These are phyloP conservation scores for Exobasidium rhododendri DNA, from an alignment of 1,284 basidiomycete species.

Conservation along the genomic window DNA sequence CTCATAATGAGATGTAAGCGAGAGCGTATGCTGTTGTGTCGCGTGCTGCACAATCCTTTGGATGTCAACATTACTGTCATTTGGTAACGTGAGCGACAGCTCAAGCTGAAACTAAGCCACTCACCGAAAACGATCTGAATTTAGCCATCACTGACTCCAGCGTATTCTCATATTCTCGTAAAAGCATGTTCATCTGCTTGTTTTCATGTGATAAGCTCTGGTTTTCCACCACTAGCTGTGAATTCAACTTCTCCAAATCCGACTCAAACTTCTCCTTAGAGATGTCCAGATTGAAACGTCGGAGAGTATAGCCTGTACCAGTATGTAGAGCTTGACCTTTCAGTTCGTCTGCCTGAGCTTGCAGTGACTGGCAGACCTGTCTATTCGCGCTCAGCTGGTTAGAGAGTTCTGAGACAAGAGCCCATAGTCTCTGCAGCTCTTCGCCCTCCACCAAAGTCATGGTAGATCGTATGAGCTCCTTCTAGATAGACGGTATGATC, in stretches of 20 bases:
- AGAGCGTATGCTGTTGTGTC: constrained; percentile 85
- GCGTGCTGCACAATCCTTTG: constrained; percentile 68
- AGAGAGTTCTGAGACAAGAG: constrained; percentile 50
- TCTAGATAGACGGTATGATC: background rate
- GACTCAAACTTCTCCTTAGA: constrained; percentile 90
- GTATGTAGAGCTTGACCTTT: constrained; percentile 76
- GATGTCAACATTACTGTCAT: background rate
- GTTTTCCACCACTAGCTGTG: constrained; percentile 88
- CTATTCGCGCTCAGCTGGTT: constrained; percentile 78
- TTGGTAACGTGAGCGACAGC: background rate
- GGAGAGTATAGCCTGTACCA: constrained; percentile 74
- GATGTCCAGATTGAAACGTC: constrained; percentile 90
- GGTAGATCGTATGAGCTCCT: background rate
- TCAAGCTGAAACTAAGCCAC: constrained; percentile 52
- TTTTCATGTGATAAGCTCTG: constrained; percentile 88
- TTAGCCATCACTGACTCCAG: constrained; percentile 95
- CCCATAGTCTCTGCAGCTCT: constrained; percentile 46
- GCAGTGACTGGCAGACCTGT: constrained; percentile 70
- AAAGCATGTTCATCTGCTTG: constrained; percentile 77
- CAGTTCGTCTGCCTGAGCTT: constrained; percentile 70
- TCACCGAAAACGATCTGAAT: constrained; percentile 84
- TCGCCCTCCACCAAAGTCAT: constrained; percentile 41
- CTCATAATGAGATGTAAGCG: constrained; percentile 87
- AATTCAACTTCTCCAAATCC: constrained; percentile 83
- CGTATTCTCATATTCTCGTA: constrained; percentile 92